These are phyloP conservation scores for Vachellia pachyceras DNA, from an alignment of 306 rosid genomes.

Conservation along the genomic window DNA sequence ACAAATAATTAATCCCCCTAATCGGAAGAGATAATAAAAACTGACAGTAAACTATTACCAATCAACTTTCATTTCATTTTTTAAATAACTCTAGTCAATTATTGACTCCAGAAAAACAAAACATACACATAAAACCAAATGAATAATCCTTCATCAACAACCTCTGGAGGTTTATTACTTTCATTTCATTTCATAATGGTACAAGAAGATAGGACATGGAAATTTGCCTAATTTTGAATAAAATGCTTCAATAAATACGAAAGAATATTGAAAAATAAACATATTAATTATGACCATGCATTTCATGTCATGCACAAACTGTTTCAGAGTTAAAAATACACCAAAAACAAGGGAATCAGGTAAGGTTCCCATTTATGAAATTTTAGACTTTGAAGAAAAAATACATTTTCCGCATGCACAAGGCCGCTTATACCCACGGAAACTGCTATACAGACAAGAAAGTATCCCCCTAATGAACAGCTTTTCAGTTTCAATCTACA, in stretches of 20 bases:
- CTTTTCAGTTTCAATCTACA: slow-evolving; percentile 20
- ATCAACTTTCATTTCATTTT: neutral
- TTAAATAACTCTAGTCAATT: no score
- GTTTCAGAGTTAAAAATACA: slow-evolving; percentile 10
- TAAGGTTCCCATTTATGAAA: slow-evolving; percentile 7
- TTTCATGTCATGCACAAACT: neutral
- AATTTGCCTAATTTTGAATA: slow-evolving; percentile 13
- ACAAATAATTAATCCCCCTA: no score
- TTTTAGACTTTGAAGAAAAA: neutral
- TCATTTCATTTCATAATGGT: no score
- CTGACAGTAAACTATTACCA: neutral
- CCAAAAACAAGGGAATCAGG: slow-evolving; percentile 2
- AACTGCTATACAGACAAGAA: slow-evolving; percentile 14
- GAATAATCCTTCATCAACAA: no score
- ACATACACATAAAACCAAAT: no score
- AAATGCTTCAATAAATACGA: slow-evolving; percentile 9
- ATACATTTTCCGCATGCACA: slow-evolving; percentile 11
- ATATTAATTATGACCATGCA: neutral
- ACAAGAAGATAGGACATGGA: neutral
- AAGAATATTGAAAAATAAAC: neutral
- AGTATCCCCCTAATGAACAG: slow-evolving; percentile 16
- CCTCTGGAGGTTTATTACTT: no score
- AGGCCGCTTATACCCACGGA: neutral
- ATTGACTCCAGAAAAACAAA: no score
- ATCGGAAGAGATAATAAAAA: neutral